These are phyloP conservation scores for Sarocladium oryzae DNA, from an alignment of 2,329 filamentous ascomycete species.

Conservation along the genomic window DNA sequence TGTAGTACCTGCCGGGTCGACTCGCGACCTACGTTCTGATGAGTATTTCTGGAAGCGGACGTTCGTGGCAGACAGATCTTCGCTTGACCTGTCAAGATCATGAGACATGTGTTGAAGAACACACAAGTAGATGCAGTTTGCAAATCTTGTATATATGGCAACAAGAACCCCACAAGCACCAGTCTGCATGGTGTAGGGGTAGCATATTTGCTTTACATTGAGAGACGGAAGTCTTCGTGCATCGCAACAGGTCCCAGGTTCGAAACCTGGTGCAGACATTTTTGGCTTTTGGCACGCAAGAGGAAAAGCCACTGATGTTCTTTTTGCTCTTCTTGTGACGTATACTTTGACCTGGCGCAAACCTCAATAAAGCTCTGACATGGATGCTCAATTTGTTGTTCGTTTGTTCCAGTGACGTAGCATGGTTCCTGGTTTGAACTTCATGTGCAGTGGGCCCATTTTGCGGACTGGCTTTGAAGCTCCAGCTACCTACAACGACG, in stretches of 20 bases:
- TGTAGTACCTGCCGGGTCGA: too few species aligned
- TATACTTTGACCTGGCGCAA: too few species aligned
- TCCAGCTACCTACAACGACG: background rate
- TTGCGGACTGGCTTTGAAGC: background rate
- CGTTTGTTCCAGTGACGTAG: background rate
- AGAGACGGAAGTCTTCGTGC: conserved; percentile 5
- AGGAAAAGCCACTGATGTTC: background rate
- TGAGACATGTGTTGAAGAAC: too few species aligned
- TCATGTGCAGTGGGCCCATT: conserved; percentile 1
- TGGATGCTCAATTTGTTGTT: background rate
- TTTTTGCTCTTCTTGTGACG: background rate
- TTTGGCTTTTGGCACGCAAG: background rate
- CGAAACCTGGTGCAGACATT: conserved; percentile 35
- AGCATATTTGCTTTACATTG: conserved; percentile 33
- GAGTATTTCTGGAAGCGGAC: too few species aligned
- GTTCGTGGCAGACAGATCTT: too few species aligned
- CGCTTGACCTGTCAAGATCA: too few species aligned
- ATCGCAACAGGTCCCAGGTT: conserved; percentile 36
- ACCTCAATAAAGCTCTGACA: too few species aligned
- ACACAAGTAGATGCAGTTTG: too few species aligned
- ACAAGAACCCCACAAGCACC: background rate
- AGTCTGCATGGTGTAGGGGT: conserved; percentile 30
- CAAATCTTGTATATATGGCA: background rate
- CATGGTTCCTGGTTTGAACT: background rate
- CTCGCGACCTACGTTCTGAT: too few species aligned